Evolutionary conservation across 345 rosid species (phyloP).

Genomic region (Salix purpurea): DNA sequence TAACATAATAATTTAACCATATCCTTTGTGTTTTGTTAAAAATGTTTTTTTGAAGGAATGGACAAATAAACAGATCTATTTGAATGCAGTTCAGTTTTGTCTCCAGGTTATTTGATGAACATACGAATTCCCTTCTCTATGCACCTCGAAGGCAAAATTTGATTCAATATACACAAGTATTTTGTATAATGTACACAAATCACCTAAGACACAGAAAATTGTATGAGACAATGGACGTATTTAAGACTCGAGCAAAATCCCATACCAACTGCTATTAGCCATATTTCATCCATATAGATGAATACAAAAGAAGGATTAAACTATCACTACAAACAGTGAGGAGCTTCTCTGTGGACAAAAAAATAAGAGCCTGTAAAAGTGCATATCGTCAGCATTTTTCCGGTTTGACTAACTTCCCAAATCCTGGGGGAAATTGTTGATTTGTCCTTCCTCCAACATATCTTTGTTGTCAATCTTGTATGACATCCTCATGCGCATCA

Average conservation of each 20-base stretch:
- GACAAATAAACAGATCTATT: too few species aligned
- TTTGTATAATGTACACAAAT: slow-evolving; percentile 51
- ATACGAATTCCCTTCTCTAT: slow-evolving; percentile 10
- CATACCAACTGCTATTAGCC: slow-evolving; percentile 17
- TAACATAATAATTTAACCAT: too few species aligned
- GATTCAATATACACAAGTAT: slow-evolving; percentile 36
- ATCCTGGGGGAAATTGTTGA: slow-evolving; percentile 76
- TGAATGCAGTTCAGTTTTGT: too few species aligned
- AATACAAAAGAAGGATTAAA: slow-evolving; percentile 20
- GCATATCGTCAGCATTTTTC: slow-evolving; percentile 7
- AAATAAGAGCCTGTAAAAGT: slow-evolving; percentile 8
- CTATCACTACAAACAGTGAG: slow-evolving; percentile 30
- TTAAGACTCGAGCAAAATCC: slow-evolving; percentile 17
- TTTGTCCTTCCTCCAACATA: slow-evolving; percentile 86
- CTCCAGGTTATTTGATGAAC: too few species aligned
- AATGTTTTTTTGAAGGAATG: too few species aligned
- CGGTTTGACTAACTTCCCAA: slow-evolving; percentile 44
- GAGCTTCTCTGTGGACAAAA: slow-evolving; percentile 20
- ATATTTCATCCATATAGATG: slow-evolving; percentile 17
- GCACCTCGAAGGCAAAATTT: slow-evolving; percentile 22
- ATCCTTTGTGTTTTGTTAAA: too few species aligned
- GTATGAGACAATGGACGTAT: slow-evolving; percentile 22
- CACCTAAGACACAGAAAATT: slow-evolving; percentile 16
- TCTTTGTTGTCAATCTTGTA: slow-evolving; percentile 77
- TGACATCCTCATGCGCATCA: slow-evolving; percentile 87